phyloP scores from a whole-genome alignment of 371 early-diverging fungal genomes.

The Haplosporangium sp. region DNA sequence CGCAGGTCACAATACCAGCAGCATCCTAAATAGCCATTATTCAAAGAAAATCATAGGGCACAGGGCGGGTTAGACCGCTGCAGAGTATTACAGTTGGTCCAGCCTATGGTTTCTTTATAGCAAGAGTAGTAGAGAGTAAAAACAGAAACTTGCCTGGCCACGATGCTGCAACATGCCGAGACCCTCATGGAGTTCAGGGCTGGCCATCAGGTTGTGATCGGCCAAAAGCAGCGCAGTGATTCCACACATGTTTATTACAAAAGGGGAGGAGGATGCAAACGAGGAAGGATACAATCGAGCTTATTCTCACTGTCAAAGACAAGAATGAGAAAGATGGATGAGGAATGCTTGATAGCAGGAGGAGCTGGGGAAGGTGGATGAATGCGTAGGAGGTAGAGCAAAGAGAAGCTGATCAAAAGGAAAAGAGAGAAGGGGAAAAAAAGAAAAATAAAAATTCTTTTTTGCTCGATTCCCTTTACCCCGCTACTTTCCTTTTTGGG shows the following conservation, averaged over 20 bases:
- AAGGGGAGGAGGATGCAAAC: not conserved
- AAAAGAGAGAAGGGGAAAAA: conserved; percentile 4
- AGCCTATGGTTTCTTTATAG: not conserved
- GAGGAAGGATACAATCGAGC: no score
- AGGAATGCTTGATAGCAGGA: not conserved
- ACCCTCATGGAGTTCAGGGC: conserved; percentile 91
- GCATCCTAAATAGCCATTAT: conserved; percentile 80
- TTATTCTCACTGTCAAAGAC: conserved; percentile 1
- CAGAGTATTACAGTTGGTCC: no score
- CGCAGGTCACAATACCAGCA: conserved; percentile 98
- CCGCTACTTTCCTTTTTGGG: conserved; percentile 16
- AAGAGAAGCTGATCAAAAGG: conserved; percentile 25
- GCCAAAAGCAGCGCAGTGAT: conserved; percentile 89
- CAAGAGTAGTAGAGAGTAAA: not conserved
- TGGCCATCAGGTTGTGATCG: conserved; percentile 79
- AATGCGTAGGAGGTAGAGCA: not conserved
- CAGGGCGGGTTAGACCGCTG: no score
- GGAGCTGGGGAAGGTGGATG: not conserved
- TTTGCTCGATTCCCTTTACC: not conserved
- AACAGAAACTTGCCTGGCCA: conserved; percentile 86
- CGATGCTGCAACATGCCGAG: conserved; percentile 96
- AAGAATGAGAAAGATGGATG: conserved; percentile 3
- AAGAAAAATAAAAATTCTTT: conserved; percentile 23
- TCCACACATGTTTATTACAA: conserved; percentile 82
- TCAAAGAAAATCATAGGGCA: no score